phyloP scores from a whole-genome alignment of 495 filamentous ascomycete genomes.

The Neurospora discreta region DNA sequence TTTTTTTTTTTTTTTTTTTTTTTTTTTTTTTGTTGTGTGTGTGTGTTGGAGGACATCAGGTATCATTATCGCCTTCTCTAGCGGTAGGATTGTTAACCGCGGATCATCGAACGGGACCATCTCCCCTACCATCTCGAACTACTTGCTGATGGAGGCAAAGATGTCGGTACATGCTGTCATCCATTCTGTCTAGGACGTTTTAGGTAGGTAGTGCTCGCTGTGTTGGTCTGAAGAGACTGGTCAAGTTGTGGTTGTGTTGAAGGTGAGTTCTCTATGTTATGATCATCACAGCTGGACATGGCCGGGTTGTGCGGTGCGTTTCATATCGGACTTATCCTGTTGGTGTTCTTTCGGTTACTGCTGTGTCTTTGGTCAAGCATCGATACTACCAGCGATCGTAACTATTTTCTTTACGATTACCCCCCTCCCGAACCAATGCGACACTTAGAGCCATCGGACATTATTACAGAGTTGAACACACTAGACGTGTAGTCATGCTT shows the following conservation, averaged over 20 bases:
- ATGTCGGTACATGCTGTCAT: conserved; percentile 34
- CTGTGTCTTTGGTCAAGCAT: not conserved
- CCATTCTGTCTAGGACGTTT: not conserved
- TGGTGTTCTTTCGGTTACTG: not conserved
- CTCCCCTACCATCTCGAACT: conserved; percentile 19
- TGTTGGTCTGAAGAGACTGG: not conserved
- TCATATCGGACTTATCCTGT: not conserved
- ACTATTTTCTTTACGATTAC: not conserved
- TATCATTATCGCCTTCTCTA: not conserved
- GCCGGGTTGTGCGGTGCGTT: not conserved
- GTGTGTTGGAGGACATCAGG: no score
- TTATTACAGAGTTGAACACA: not conserved
- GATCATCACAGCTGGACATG: not conserved
- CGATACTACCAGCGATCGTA: not conserved
- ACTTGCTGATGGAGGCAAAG: conserved; percentile 34
- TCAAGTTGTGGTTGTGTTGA: not conserved
- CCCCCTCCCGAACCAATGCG: not conserved
- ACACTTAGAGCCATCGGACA: not conserved
- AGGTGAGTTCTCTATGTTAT: not conserved
- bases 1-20: not conserved
- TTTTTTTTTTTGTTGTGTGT: no score
- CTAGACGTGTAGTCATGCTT: no score
- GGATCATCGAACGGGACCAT: not conserved
- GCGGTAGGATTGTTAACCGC: not conserved
- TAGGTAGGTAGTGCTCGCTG: not conserved